Base-by-base conservation (phyloP, 2,329 filamentous ascomycete species). In the Salinomyces thailandicus region DNA sequence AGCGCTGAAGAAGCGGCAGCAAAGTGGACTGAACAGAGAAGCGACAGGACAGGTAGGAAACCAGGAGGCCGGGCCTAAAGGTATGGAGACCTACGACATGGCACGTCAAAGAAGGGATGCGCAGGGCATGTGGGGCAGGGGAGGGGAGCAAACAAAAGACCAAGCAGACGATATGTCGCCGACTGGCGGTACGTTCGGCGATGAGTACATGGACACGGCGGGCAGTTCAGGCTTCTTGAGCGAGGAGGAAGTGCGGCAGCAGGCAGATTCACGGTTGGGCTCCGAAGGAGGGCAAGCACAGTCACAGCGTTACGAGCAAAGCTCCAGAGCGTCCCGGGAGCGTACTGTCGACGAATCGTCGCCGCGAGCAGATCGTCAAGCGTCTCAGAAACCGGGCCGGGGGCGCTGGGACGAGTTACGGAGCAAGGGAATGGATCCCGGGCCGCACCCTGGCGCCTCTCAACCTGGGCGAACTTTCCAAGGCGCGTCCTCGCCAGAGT, bases 321-420 rank as follows among this genome's bases (percentile, higher is more conserved):
- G 15, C 13, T 15, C 24, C 11, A 5, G 17, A 20, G 40, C 40
- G n/a, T 27, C 36, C 8, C 19, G 36, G 1, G 28, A 16, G 11
- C 8, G 12, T 13, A 12, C 28, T 5, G 18, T 13, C 7, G 30
- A 31, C 24, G 18, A 26, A 3, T 28, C 30, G 30, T 16, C 20
- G 11, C 22, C 22, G 9, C n/a, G 22, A n/a, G 20, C 36, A 20
- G n/a, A 15, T 12, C 33, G 17, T 9, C 32, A 36, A 17, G 8
- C 15, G 13, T 5, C 34, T 20, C 30, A 11, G 22, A 24, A 28
- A 8, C 17, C 17, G 24, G 15, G 15, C 19, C 36, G 61, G 9
- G 65, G 62, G 26, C 51, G 62, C 2, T 68, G 65, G 65, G 65
- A 68, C 7, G 55, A 63, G 22, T 44, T 68, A 18, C 57, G 65